Conservation (phyloP, 164 flowering plant genomes). For the Cinnamomum chago region DNA sequence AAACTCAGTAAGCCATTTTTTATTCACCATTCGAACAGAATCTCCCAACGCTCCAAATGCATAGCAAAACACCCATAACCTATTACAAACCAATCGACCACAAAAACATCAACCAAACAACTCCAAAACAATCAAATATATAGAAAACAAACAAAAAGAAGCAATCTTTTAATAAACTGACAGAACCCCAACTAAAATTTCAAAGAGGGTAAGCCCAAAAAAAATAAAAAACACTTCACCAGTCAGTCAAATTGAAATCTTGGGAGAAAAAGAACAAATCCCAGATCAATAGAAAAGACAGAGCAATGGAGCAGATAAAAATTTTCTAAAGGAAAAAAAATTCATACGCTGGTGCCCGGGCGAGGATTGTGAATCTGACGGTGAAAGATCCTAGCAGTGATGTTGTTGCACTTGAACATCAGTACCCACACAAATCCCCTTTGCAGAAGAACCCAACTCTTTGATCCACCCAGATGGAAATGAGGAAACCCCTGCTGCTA, state of each 20-base stretch:
- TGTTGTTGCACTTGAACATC: conserved; percentile 60
- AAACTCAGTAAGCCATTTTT: too few species aligned
- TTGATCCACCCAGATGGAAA: not conserved
- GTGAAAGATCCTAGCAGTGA: conserved; percentile 52
- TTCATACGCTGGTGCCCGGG: conserved; percentile 58
- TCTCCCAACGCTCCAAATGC: too few species aligned
- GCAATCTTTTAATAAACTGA: not conserved
- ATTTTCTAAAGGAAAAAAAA: not conserved
- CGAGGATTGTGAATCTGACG: conserved; percentile 61
- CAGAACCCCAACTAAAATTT: not conserved
- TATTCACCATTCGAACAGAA: too few species aligned
- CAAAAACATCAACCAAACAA: not conserved
- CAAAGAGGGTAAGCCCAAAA: not conserved
- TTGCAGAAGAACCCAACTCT: too few species aligned
- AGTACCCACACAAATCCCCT: conserved; percentile 11
- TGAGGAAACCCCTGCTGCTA: not conserved
- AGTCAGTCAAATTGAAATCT: not conserved
- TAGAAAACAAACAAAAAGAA: not conserved
- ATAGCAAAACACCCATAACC: too few species aligned
- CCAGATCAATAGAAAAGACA: not conserved
- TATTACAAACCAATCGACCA: not conserved
- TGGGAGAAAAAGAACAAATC: not conserved
- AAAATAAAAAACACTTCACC: not conserved
- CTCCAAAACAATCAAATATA: not conserved
- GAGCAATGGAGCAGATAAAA: not conserved